phyloP scores from a whole-genome alignment of 1,284 basidiomycete genomes.

The Pseudozyma sp. region DNA sequence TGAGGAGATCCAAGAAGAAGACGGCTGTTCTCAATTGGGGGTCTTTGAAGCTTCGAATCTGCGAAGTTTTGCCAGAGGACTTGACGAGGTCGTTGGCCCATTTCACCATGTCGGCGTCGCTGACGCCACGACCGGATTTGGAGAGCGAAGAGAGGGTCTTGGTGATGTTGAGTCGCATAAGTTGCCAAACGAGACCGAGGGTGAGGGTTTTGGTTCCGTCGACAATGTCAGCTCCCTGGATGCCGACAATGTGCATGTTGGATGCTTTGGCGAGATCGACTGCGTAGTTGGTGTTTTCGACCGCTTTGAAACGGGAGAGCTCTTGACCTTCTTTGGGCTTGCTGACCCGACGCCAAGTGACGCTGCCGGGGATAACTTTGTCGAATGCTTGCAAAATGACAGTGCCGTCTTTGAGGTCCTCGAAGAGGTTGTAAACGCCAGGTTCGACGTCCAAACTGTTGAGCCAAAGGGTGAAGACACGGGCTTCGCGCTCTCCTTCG shows the following conservation, averaged over 20 bases:
- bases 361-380: slow-evolving; percentile 90
- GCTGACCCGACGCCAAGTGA: slow-evolving; percentile 91
- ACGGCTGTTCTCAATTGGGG: slow-evolving; percentile 87
- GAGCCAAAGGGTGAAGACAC: slow-evolving; percentile 97
- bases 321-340: slow-evolving; percentile 86
- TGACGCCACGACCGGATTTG: slow-evolving; percentile 81
- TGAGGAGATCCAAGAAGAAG: slow-evolving; percentile 93
- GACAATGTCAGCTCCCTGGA: slow-evolving; percentile 96
- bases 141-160: slow-evolving; percentile 86
- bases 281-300: slow-evolving; percentile 97
- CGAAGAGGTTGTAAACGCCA: slow-evolving; percentile 94
- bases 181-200: slow-evolving; percentile 95
- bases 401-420: slow-evolving; percentile 90
- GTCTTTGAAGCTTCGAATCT: slow-evolving; percentile 94
- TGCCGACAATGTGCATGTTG: slow-evolving; percentile 94
- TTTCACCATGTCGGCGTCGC: slow-evolving; percentile 90
- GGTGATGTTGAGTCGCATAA: slow-evolving; percentile 93
- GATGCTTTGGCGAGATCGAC: slow-evolving; percentile 92
- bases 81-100: slow-evolving; percentile 95
- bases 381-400: slow-evolving; percentile 95
- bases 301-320: slow-evolving; percentile 93
- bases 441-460: slow-evolving; percentile 97
- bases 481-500: slow-evolving; percentile 96
- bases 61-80: slow-evolving; percentile 75
- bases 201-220: slow-evolving; percentile 91